Evolutionary conservation across 192 early-diverging fungal species (phyloP).

Genomic region (Chytriomyces sp.): DNA sequence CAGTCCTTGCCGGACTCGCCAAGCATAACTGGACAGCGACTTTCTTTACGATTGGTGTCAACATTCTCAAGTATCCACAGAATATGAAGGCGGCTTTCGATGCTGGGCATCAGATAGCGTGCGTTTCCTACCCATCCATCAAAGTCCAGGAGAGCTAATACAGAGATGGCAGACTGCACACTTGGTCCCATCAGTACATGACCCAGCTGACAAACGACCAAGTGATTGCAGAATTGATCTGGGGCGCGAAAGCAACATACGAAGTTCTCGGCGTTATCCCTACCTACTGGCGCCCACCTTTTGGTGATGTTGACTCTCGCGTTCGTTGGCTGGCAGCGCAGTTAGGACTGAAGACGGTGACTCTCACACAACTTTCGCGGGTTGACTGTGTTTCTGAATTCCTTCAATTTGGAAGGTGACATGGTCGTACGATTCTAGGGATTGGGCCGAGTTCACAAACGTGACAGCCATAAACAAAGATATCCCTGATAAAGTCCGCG

Average conservation of each 20-base stretch:
- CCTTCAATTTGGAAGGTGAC: too few species aligned
- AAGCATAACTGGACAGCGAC: constrained; percentile 25
- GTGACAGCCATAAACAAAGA: neutral
- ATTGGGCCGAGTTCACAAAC: neutral
- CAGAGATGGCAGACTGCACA: constrained; percentile 39
- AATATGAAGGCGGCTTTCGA: constrained; percentile 8
- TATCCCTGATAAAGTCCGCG: neutral
- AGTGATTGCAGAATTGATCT: constrained; percentile 69
- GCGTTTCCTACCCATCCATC: too few species aligned
- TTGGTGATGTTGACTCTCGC: constrained; percentile 70
- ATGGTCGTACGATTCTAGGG: constrained; percentile 1
- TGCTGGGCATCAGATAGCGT: constrained; percentile 35
- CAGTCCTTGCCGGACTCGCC: constrained; percentile 25
- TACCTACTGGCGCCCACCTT: constrained; percentile 58
- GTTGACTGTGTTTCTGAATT: too few species aligned
- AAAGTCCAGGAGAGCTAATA: constrained; percentile 15
- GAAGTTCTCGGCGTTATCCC: constrained; percentile 39
- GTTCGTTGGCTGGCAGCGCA: constrained; percentile 41
- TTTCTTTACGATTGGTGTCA: constrained; percentile 37
- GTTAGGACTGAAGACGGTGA: neutral
- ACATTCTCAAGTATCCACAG: constrained; percentile 10
- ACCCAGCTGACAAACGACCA: constrained; percentile 67
- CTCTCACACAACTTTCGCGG: too few species aligned
- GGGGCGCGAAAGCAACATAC: constrained; percentile 51
- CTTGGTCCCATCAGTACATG: constrained; percentile 59